Base-by-base conservation (phyloP, 2,329 filamentous ascomycete species). In the Xylaria sp. region DNA sequence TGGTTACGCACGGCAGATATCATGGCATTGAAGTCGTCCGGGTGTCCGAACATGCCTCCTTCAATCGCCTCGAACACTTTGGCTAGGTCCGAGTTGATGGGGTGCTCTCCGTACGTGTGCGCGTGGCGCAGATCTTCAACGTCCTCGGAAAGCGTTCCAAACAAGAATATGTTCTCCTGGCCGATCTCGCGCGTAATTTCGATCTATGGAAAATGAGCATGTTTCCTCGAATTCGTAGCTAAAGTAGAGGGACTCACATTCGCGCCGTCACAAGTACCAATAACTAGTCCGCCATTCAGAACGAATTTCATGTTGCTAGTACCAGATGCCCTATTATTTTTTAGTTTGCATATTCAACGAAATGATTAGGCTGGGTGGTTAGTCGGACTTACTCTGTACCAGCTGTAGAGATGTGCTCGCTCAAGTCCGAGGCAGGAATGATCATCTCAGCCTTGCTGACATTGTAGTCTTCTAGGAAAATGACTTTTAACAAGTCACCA, bases 251-350 rank as follows among this genome's bases (percentile, higher is more conserved):
- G 28, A 62, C 91, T 87, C 86, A 96, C 94, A 78, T 99, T 99
- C 72, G 96, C 96, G 79, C 96, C 96, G 78, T 99, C 96, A 79
- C 95, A 98, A 23, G 96, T 99, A 76, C 96, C 96, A 75, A 99
- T 99, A 78, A 99, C 97, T 70, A 99, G 86, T 72, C 96, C 96
- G 73, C 96, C 96, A 77, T 98, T 99, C 77, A 99, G 87, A 15
- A 98, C 96, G 81, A 99, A 99, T 83, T 99, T 99, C 96, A 99
- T 99, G 89, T 99, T 99, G 78, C 93, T 97, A 13, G 94, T 97
- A 72, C 95, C 95, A 72, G 88, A 90, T 23, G 89, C 89, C 79
- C 85, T 88, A 58, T 64, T 23, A 2, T 37, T 1, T 7, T 51
- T 74, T 63, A 70, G 69, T 73, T 13, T 54, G n/a, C n/a, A 13